Base-by-base conservation (phyloP, 768 basidiomycete genomes). In the Trametes cubensis region DNA sequence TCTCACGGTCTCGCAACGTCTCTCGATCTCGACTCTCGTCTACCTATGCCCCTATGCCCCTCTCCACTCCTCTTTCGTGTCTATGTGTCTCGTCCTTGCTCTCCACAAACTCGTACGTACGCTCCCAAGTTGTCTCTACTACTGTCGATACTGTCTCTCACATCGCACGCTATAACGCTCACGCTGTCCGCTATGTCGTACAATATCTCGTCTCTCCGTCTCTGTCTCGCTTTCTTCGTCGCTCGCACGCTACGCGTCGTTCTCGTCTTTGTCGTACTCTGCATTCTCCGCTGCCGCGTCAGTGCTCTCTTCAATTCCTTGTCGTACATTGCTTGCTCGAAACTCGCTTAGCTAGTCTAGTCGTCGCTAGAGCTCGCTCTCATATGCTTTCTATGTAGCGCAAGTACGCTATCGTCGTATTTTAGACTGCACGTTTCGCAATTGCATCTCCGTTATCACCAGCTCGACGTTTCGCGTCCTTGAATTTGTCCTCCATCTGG, bases 261-360 rank as follows among this genome's bases (percentile, higher is more conserved):
- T 28, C 50, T n/a, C 45, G 26, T 15, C 21, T 25, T 44, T 49
- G 47, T n/a, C 23, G 48, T 53, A 52, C 21, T 40, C 51, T n/a
- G 39, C 51, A 52, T 23, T 60, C 55, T 54, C 55, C 54, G 44
- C 53, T 62, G 63, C 63, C 49, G 47, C 54, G 46, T 42, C 61
- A 48, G 47, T 59, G 55, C 61, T 26, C 51, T 34, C 34, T 56
- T 55, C n/a, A n/a, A n/a, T n/a, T n/a, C 17, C 49, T 42, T 34
- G 46, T 44, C 40, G 49, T 51, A 52, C 46, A 39, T 52, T 47
- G 26, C 34, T 46, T 28, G 47, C 49, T 30, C 63, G 56, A 58
- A 52, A 41, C 44, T 52, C 63, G 63, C 53, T 40, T 64, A 64
- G 63, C 63, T 60, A 64, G 63, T 64, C 63, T 64, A 64, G 6